A percentile compares a stretch with the other conserved stretches of the same genome.
Evolutionary conservation across 164 flowering plant species (phyloP).

Genomic region (Stephania japonica): DNA sequence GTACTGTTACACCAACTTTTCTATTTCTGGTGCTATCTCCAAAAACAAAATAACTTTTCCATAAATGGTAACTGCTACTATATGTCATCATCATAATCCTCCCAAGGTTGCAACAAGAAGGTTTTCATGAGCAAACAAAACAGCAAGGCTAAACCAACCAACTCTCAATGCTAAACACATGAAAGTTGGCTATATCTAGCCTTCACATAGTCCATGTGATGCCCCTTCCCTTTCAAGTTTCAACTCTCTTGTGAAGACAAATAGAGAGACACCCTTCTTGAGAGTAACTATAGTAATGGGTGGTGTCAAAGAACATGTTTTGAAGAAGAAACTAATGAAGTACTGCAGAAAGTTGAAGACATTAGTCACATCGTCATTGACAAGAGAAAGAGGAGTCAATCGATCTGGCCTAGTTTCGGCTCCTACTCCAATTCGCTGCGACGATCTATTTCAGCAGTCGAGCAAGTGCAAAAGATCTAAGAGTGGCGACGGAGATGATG

Average conservation of each 20-base stretch:
- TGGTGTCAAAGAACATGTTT: constrained; percentile 8
- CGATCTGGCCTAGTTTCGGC: background rate
- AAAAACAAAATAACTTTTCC: background rate
- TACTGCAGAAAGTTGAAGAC: constrained; percentile 22
- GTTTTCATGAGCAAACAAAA: constrained; percentile 3
- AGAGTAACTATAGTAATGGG: constrained; percentile 9
- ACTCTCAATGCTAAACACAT: background rate
- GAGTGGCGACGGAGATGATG: background rate
- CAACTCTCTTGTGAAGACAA: background rate
- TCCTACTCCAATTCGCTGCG: constrained; percentile 22
- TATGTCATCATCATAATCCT: background rate
- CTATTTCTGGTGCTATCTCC: no score
- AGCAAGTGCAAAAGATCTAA: background rate
- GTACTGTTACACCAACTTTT: background rate
- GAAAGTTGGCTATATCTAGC: background rate
- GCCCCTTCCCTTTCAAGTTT: background rate
- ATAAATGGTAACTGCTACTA: background rate
- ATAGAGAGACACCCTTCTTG: background rate
- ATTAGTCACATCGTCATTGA: constrained; percentile 2
- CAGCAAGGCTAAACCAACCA: background rate
- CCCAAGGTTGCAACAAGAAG: background rate
- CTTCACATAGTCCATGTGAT: constrained; percentile 19
- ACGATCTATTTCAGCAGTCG: constrained; percentile 25
- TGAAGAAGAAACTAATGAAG: constrained; percentile 25
- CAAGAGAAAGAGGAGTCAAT: background rate